phyloP scores from a whole-genome alignment of 371 early-diverging fungal genomes.

The Mortierella sp. region DNA sequence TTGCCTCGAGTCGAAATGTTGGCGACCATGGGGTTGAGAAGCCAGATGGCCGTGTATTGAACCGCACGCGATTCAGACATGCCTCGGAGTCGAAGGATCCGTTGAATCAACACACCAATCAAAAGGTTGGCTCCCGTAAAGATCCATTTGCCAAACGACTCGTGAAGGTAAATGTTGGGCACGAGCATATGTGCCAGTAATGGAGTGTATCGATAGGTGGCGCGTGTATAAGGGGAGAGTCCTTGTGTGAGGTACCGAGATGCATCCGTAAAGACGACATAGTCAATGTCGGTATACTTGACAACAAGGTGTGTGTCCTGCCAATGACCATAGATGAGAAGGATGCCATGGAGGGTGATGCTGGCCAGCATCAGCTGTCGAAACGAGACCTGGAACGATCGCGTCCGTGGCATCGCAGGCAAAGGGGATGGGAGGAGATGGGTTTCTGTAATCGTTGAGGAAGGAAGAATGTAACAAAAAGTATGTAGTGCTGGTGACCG shows the following conservation, averaged over 20 bases:
- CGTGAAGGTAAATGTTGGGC: slow-evolving; percentile 79
- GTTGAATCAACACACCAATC: slow-evolving; percentile 76
- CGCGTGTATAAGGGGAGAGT: slow-evolving; percentile 86
- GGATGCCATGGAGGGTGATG: slow-evolving; percentile 65
- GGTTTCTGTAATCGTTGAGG: no score
- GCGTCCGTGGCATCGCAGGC: slow-evolving; percentile 13
- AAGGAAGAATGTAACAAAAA: no score
- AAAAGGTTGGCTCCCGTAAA: slow-evolving; percentile 85
- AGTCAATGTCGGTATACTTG: slow-evolving; percentile 98
- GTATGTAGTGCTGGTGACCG: no score
- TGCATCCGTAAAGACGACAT: slow-evolving; percentile 95
- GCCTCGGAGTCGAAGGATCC: slow-evolving; percentile 64
- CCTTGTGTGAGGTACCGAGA: slow-evolving; percentile 80
- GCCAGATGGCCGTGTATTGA: slow-evolving; percentile 75
- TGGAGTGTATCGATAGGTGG: slow-evolving; percentile 97
- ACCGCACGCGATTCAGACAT: slow-evolving; percentile 61
- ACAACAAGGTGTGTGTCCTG: slow-evolving; percentile 88
- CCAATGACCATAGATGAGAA: slow-evolving; percentile 85
- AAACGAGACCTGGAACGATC: slow-evolving; percentile 34
- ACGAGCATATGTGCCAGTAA: slow-evolving; percentile 86
- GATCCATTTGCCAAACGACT: slow-evolving; percentile 88
- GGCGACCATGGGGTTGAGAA: slow-evolving; percentile 95
- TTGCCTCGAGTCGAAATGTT: slow-evolving; percentile 96
- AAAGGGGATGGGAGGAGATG: no score
- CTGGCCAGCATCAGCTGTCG: slow-evolving; percentile 42